phyloP scores from a whole-genome alignment of 1,284 basidiomycete genomes.

The Somion occarium region DNA sequence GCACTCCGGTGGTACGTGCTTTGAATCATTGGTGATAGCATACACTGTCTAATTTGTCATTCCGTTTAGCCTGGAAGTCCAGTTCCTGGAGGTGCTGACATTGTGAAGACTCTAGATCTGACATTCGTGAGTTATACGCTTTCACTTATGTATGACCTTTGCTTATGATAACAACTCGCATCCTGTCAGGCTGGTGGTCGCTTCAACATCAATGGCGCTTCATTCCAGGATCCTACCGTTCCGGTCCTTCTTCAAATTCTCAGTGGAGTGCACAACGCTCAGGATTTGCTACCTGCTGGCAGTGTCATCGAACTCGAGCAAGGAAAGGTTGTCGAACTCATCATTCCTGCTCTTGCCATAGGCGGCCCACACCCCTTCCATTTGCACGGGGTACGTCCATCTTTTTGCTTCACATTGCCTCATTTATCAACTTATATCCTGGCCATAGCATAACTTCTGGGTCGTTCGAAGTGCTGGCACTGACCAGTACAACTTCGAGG shows the following conservation, averaged over 20 bases:
- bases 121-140: conserved; percentile 15
- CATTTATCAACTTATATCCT: background rate
- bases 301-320: conserved; percentile 24
- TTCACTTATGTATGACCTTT: conserved; percentile 6
- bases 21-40: conserved; percentile 2
- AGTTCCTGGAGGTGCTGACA: conserved; percentile 24
- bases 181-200: conserved; percentile 14
- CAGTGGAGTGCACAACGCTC: conserved; percentile 23
- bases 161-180: too few relatives aligned
- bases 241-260: conserved; percentile 34
- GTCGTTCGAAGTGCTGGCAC: conserved; percentile 23
- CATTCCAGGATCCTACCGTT: conserved; percentile 21
- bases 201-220: conserved; percentile 19
- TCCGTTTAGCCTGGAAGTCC: conserved; percentile 22
- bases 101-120: conserved; percentile 22
- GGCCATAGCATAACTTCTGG: conserved; percentile 21
- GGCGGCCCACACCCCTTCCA: conserved; percentile 34
- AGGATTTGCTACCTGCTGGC: conserved; percentile 25
- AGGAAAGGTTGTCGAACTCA: conserved; percentile 31
- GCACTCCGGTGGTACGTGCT: conserved; percentile 14
- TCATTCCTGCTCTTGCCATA: conserved; percentile 21
- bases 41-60: background rate
- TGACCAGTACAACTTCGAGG: conserved; percentile 31
- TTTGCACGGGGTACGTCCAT: conserved; percentile 29
- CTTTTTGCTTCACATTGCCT: background rate